A percentile compares a stretch with the other conserved stretches of the same genome.
Conservation (phyloP, 2,329 filamentous ascomycete species). For the Dothiorella sarmentorum region DNA sequence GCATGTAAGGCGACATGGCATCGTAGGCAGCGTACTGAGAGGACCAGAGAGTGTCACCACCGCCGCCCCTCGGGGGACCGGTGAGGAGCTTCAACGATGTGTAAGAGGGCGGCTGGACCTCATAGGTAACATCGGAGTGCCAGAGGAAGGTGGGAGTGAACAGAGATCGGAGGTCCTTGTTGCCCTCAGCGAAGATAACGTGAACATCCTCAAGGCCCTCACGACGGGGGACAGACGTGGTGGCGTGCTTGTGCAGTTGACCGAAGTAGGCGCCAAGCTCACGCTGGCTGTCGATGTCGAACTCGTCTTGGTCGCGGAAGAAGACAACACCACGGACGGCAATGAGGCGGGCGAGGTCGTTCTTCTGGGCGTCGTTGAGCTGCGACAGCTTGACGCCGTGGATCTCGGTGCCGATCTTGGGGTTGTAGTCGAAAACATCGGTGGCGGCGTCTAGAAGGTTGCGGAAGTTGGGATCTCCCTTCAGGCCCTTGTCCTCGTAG, state of each 20-base stretch:
- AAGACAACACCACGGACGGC: conserved; percentile 56
- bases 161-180: conserved; percentile 51
- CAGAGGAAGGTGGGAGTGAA: conserved; percentile 56
- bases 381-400: conserved; percentile 50
- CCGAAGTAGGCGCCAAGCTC: conserved; percentile 53
- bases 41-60: conserved; percentile 57
- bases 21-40: conserved; percentile 59
- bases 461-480: conserved; percentile 53
- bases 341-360: conserved; percentile 53
- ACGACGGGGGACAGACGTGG: conserved; percentile 49
- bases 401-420: conserved; percentile 55
- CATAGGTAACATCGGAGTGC: conserved; percentile 57
- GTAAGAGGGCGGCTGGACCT: conserved; percentile 56
- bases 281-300: conserved; percentile 53
- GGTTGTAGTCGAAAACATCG: conserved; percentile 55
- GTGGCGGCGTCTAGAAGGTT: conserved; percentile 52
- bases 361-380: conserved; percentile 51
- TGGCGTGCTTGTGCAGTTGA: conserved; percentile 54
- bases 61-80: conserved; percentile 53
- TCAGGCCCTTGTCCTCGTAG: conserved; percentile 53
- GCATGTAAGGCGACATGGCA: conserved; percentile 53
- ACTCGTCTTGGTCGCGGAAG: conserved; percentile 54
- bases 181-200: conserved; percentile 53
- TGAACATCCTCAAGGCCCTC: conserved; percentile 55
- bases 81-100: conserved; percentile 54